phyloP scores from a whole-genome alignment of 768 basidiomycete species.

The Trametes cinnabarina region DNA sequence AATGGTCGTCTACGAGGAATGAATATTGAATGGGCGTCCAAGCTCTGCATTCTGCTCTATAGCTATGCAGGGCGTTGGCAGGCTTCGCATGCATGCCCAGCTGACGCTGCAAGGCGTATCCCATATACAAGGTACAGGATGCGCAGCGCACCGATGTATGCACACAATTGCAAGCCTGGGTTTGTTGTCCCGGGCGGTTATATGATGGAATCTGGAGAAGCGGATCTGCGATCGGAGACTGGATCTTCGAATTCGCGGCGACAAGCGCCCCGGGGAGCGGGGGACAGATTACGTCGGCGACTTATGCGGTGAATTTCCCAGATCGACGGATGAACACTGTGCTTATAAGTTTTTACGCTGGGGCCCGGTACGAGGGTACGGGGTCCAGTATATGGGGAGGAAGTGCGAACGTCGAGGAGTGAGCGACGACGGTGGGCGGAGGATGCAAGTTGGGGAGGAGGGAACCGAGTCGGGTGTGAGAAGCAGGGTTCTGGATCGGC shows the following conservation, averaged over 20 bases:
- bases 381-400: background rate
- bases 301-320: conserved; percentile 10
- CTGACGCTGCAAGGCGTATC: background rate
- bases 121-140: conserved; percentile 1
- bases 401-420: background rate
- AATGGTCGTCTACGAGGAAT: background rate
- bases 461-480: background rate
- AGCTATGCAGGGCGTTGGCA: background rate
- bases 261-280: conserved; percentile 11
- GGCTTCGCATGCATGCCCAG: too few relatives aligned
- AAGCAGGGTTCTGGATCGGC: conserved; percentile 13
- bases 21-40: background rate
- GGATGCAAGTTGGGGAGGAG: background rate
- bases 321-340: conserved; percentile 7
- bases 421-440: background rate
- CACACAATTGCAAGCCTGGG: too few relatives aligned
- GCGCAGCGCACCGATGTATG: background rate
- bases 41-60: background rate
- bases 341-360: conserved; percentile 4
- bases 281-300: conserved; percentile 16
- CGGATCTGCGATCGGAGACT: conserved; percentile 22
- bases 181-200: conserved; percentile 2
- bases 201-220: conserved; percentile 20
- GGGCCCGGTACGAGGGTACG: background rate
- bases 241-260: conserved; percentile 15